A percentile compares a stretch with the other conserved stretches of the same genome.
phyloP scores from a whole-genome alignment of 73 alveolate genomes.

The Durusdinium trenchii region DNA sequence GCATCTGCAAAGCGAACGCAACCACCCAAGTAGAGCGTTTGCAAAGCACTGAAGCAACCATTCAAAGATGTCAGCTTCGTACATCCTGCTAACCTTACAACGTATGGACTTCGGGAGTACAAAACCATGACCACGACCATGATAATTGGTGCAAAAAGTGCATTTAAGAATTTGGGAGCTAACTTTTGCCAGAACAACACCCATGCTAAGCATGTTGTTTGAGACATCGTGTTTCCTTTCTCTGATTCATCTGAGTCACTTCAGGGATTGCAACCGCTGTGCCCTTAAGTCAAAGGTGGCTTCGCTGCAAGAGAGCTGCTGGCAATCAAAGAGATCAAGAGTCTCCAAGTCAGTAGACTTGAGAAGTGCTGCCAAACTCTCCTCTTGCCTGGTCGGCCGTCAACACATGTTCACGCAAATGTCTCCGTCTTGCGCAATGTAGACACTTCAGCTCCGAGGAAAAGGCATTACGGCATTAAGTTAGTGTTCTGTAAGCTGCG shows the following conservation, averaged over 20 bases:
- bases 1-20: slow-evolving; percentile 61
- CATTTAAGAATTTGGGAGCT: background rate
- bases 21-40: slow-evolving; percentile 53
- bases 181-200: background rate
- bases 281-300: background rate
- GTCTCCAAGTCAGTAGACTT: background rate
- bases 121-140: background rate
- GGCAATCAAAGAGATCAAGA: slow-evolving; percentile 52
- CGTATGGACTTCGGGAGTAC: background rate
- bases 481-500: too few species aligned
- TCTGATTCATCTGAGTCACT: background rate
- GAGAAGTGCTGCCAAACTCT: slow-evolving; percentile 6
- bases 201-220: background rate
- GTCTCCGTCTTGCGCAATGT: too few species aligned
- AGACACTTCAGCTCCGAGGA: too few species aligned
- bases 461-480: too few species aligned
- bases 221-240: background rate
- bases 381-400: slow-evolving; percentile 5
- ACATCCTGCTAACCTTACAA: slow-evolving; percentile 24
- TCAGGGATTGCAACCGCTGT: slow-evolving; percentile 32
- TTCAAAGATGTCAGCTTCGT: slow-evolving; percentile 11
- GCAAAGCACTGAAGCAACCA: background rate
- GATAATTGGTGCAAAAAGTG: background rate
- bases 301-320: slow-evolving; percentile 51
- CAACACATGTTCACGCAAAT: too few species aligned